Percentiles rank a stretch among this genome's conserved stretches.
phyloP scores from a whole-genome alignment of 225 moss, liverwort and hornwort species.

The Antitrichia curtipendula region DNA sequence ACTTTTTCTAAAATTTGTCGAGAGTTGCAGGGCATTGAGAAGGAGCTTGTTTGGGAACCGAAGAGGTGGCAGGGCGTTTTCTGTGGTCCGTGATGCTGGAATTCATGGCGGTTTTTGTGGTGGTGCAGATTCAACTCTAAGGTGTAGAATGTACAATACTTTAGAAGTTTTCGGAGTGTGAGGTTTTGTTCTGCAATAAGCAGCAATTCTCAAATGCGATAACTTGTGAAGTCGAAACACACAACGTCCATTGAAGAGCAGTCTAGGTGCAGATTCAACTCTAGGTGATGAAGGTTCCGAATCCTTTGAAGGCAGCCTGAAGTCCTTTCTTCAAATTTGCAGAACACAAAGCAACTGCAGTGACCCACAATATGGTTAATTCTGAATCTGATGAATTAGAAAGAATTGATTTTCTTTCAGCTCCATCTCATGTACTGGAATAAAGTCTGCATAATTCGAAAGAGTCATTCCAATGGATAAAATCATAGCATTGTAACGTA shows the following conservation, averaged over 20 bases:
- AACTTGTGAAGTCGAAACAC: background rate
- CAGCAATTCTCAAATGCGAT: background rate
- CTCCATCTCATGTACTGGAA: accelerated
- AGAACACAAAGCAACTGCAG: background rate
- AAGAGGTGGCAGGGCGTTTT: background rate
- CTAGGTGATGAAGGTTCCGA: background rate
- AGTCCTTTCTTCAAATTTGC: background rate
- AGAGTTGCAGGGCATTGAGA: background rate
- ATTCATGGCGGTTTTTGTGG: background rate
- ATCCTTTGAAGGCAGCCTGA: background rate
- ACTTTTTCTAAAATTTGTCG: background rate
- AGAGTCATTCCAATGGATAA: background rate
- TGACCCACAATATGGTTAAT: background rate
- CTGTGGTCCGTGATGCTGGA: background rate
- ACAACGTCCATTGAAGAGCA: background rate
- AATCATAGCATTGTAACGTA: background rate
- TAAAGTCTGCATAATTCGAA: background rate
- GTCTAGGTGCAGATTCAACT: background rate
- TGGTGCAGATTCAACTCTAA: background rate
- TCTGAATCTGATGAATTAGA: background rate
- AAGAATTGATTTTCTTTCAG: background rate
- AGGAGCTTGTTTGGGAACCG: background rate
- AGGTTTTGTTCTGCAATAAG: background rate
- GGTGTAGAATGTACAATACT: background rate
- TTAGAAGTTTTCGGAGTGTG: background rate